Percentiles rank a stretch among this genome's conserved stretches.
These are phyloP conservation scores for Houttuynia cordata DNA, from an alignment of 164 flowering plant genomes.

Conservation along the genomic window DNA sequence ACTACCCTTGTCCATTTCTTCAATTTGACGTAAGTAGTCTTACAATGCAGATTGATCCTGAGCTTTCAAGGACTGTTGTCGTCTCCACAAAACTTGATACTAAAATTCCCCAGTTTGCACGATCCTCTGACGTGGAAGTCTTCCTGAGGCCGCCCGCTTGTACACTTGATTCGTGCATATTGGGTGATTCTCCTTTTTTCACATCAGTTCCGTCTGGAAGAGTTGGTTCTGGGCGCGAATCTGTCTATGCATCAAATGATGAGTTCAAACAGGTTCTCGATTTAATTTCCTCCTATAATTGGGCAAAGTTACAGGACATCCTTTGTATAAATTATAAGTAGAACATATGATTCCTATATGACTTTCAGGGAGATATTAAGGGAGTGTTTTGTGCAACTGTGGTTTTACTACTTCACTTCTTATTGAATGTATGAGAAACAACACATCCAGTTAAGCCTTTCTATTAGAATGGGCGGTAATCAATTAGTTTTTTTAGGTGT, in stretches of 20 bases:
- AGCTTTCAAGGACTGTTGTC: constrained; percentile 83
- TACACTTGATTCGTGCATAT: constrained; percentile 77
- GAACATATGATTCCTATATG: too few species aligned
- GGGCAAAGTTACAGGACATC: too few species aligned
- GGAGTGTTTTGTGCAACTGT: too few species aligned
- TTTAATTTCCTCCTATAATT: neutral
- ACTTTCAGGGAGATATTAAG: too few species aligned
- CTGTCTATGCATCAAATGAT: constrained; percentile 73
- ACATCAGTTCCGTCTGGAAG: constrained; percentile 99
- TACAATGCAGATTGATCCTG: constrained; percentile 70
- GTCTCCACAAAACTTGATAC: constrained; percentile 98
- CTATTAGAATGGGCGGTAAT: too few species aligned
- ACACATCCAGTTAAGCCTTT: too few species aligned
- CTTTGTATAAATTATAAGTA: too few species aligned
- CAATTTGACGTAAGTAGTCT: neutral
- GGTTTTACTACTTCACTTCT: too few species aligned
- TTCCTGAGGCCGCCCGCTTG: constrained; percentile 83
- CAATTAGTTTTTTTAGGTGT: too few species aligned
- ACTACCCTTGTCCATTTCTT: neutral
- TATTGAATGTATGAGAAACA: too few species aligned
- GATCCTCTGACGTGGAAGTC: constrained; percentile 95
- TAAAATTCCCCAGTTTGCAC: constrained; percentile 88
- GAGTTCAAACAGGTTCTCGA: constrained; percentile 76
- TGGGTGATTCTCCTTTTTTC: constrained; percentile 93
- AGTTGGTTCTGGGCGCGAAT: constrained; percentile 80